Base-by-base conservation (phyloP, 306 rosid species). In the Sphenostylis stenocarpa region DNA sequence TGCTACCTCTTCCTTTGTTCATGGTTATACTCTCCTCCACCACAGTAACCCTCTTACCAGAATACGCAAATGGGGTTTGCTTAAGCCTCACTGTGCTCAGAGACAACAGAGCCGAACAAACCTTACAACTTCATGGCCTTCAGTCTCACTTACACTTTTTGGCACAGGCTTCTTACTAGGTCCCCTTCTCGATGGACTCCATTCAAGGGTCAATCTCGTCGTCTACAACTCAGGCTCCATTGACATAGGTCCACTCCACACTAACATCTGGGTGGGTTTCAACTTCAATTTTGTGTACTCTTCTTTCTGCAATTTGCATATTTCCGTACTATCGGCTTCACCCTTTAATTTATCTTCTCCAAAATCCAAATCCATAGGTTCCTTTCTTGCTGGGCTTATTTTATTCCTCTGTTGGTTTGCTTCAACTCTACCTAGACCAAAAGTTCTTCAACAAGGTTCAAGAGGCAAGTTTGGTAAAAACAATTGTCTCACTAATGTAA, bases 101-200 rank as follows among this genome's bases (percentile, higher is more conserved):
- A 84, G 73, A 77, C 79, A 78, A 52, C 78, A 77, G 66, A 67
- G 28, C 34, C 64, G 16, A 70, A 70, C 65, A 16, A 83, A 67
- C 6, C 82, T 61, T 1, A 65, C 14, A 88, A 84, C 80, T 67
- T 67, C 84, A 20, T 90, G 96, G 96, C 90, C 85, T 24, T 70
- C 70, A 13, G 73, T 91, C 15, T 79, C 94, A 6, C 57, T 87
- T 20, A 73, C 91, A 15, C 91, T 91, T 36, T 94, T 91, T 51
- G 88, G 91, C 31, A 47, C 92, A 0, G 97, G 97, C 34, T 87
- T 89, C 86, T 29, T 83, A 23, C 7, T 90, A 2, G 98, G 98
- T 57, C 91, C 97, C 53, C 84, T 94, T 63, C 73, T 94, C 20
- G 98, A 91, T 69, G 97, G 96, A 15, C 87, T 91, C 68, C 96